A percentile compares a stretch with the other conserved stretches of the same genome.
Conservation (phyloP, 2,329 filamentous ascomycete species). For the Thelonectria blattea region DNA sequence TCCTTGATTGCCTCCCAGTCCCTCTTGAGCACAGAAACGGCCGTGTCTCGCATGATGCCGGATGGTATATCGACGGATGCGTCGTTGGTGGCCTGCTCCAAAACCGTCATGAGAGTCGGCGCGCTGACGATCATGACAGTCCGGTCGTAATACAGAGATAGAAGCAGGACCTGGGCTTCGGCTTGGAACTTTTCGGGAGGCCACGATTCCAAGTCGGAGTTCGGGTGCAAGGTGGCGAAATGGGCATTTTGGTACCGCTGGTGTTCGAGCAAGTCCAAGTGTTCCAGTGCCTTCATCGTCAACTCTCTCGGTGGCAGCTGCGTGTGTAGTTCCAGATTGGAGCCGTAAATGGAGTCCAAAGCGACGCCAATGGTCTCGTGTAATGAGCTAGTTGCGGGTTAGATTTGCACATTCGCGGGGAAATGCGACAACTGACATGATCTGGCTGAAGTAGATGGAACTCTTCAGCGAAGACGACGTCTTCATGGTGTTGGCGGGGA, state of each 20-base stretch:
- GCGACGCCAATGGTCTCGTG: constrained; percentile 11
- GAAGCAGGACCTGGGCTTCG: constrained; percentile 9
- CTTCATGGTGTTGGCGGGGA: background rate
- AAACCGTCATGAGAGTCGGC: constrained; percentile 23
- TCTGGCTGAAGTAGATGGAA: constrained; percentile 14
- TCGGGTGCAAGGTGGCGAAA: background rate
- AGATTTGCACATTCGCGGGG: too few relatives aligned
- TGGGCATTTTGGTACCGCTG: constrained; percentile 12
- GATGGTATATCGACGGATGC: constrained; percentile 5
- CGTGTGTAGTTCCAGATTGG: constrained; percentile 9
- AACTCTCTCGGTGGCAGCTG: constrained; percentile 6
- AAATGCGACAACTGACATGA: background rate
- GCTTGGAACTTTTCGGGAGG: constrained; percentile 10
- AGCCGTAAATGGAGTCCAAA: constrained; percentile 14
- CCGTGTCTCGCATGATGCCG: constrained; percentile 23
- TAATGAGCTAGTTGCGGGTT: constrained; percentile 1
- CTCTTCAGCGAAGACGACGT: constrained; percentile 10
- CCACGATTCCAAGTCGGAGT: constrained; percentile 7
- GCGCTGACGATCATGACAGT: constrained; percentile 15
- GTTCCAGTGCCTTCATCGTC: constrained; percentile 3
- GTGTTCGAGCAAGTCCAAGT: constrained; percentile 11
- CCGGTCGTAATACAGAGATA: constrained; percentile 15
- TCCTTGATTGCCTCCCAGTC: constrained; percentile 29
- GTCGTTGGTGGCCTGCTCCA: constrained; percentile 23
- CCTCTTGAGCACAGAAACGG: constrained; percentile 29